Evolutionary conservation across 768 basidiomycete genomes (phyloP), one percentile per base, ranked within the genome.

Genomic region (Tulasnella sp.): DNA sequence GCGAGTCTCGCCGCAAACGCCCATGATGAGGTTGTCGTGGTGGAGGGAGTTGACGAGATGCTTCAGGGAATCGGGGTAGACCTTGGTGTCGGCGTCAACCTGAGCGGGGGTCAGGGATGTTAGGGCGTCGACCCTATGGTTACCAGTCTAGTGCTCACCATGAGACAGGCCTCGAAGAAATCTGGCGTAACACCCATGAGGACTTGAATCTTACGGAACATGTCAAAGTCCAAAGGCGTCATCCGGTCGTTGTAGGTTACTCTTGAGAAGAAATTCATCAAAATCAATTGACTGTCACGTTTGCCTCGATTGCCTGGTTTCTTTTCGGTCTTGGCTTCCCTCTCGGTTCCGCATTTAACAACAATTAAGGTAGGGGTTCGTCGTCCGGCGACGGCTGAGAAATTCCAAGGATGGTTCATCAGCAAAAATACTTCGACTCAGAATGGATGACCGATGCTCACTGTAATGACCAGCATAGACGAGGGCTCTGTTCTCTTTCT

Each of bases 401-500:
- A n/a, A n/a, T 44, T n/a, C 72, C 10, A 39, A 48, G 44, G 6
- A 44, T 1, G 73, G 76, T 31, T 31, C 16, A 19, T 79, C 39
- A 36, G 38, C 39, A 44, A 79, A 48, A 1, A n/a, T 34, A 42
- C 3, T 5, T 2, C 7, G 36, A n/a, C 21, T 62, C 4, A 24
- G 62, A 36, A 21, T 38, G 44, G 3, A 34, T 42, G 27, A 16
- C 5, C 21, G 36, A 27, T 42, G 90, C 95, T 84, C 85, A 97
- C 96, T 94, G 86, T 99, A 98, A 87, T 99, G 97, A n/a, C 98
- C 98, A 75, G 98, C 98, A 87, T 99, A 99, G 27, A 99, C 94
- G 94, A 98, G 94, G 9, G 97, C 97, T 77, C 96, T 89, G 83
- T 99, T 99, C 84, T 96, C 92, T 76, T 89, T 89, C 87, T 99